A percentile compares a stretch with the other conserved stretches of the same genome.
phyloP scores from a whole-genome alignment of 1,139 yeast species.

The Protomyces lactucae-debilis region DNA sequence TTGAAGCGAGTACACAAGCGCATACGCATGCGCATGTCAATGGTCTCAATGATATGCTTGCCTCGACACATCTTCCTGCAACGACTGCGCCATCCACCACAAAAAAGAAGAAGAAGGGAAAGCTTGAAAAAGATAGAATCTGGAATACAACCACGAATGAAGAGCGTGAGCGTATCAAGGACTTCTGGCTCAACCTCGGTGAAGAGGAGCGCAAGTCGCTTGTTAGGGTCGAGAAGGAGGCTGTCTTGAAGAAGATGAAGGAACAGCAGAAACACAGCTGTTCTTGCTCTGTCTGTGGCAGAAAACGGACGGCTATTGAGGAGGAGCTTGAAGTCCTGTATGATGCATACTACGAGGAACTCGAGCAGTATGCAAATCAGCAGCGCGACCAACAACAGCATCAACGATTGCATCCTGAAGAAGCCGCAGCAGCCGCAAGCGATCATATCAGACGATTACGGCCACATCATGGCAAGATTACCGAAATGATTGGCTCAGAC shows the following conservation, averaged over 20 bases:
- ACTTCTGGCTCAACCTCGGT: constrained; percentile 67
- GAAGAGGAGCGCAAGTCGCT: constrained; percentile 58
- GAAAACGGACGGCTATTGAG: constrained; percentile 64
- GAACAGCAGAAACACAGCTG: constrained; percentile 57
- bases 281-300: constrained; percentile 75
- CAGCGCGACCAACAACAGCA: constrained; percentile 32
- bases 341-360: constrained; percentile 48
- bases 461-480: constrained; percentile 12
- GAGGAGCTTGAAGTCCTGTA: constrained; percentile 75
- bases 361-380: constrained; percentile 38
- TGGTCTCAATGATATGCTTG: neutral
- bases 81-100: neutral
- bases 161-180: constrained; percentile 54
- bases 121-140: constrained; percentile 43
- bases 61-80: neutral
- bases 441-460: constrained; percentile 21
- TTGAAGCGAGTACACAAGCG: constrained; percentile 7
- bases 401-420: constrained; percentile 11
- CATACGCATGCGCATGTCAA: neutral
- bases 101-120: constrained; percentile 42
- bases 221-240: constrained; percentile 63
- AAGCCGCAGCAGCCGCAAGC: neutral
- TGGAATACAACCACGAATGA: constrained; percentile 60
- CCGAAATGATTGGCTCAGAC: constrained; percentile 11
- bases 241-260: constrained; percentile 61